These are phyloP conservation scores for Akanthomyces dipterigenus DNA, from an alignment of 2,329 filamentous ascomycete species.

Conservation along the genomic window DNA sequence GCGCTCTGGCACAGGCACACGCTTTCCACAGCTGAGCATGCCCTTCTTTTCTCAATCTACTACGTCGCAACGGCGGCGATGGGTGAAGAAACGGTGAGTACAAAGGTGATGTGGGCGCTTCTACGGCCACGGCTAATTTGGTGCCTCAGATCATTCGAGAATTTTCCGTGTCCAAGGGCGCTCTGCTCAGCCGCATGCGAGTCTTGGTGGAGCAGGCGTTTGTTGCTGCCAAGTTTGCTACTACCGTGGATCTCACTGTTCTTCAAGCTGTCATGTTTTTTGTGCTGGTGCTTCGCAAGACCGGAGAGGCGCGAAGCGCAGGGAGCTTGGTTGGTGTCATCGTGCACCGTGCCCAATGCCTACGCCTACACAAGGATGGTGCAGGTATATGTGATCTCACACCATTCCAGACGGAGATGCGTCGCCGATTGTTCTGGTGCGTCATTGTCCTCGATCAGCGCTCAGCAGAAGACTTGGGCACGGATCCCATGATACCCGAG, in stretches of 20 bases:
- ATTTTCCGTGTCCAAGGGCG: not conserved
- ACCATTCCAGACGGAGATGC: conserved; percentile 49
- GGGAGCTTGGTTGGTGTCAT: not conserved
- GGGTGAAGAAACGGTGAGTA: not conserved
- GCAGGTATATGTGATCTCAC: not conserved
- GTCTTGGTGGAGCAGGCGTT: conserved; percentile 7
- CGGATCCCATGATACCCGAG: conserved; percentile 31
- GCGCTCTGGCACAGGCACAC: not conserved
- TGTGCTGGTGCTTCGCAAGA: conserved; percentile 2
- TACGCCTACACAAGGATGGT: conserved; percentile 7
- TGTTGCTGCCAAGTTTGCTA: conserved; percentile 8
- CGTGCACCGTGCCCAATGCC: not conserved
- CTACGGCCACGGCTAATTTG: not conserved
- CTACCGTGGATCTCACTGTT: not conserved
- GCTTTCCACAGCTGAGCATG: not conserved
- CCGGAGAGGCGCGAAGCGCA: not conserved
- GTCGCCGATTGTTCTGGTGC: conserved; percentile 53
- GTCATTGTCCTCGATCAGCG: conserved; percentile 49
- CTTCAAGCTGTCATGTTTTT: conserved; percentile 1
- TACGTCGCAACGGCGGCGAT: not conserved
- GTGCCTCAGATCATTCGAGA: not conserved
- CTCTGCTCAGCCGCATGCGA: conserved; percentile 8
- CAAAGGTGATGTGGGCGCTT: no score
- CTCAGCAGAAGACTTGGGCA: conserved; percentile 43
- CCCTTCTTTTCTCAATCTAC: conserved; percentile 3